Percentiles rank a stretch among this genome's conserved stretches.
These are phyloP conservation scores for Cucumis cinereus DNA, from an alignment of 306 rosid genomes.

Conservation along the genomic window DNA sequence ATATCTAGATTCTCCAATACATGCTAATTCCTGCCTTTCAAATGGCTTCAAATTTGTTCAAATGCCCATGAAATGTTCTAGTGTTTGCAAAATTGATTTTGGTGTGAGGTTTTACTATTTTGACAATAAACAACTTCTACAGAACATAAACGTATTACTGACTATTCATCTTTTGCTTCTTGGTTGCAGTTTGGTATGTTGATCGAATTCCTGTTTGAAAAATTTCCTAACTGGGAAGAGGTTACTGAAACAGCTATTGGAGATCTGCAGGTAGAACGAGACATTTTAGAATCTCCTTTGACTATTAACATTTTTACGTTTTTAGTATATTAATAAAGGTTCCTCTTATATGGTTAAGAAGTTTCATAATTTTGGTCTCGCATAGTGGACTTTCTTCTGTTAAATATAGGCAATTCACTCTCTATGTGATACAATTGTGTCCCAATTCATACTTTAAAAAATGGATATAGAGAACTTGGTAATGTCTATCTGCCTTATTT, in stretches of 20 bases:
- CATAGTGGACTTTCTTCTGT: background rate
- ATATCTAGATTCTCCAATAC: background rate
- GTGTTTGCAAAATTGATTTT: background rate
- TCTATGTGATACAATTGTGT: background rate
- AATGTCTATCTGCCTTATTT: too few relatives aligned
- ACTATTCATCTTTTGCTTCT: constrained; percentile 5
- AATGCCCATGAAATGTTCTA: background rate
- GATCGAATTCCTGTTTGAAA: constrained; percentile 77
- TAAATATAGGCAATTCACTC: background rate
- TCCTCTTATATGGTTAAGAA: background rate
- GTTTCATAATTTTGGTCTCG: background rate
- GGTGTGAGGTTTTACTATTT: background rate
- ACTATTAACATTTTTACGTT: background rate
- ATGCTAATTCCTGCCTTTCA: background rate
- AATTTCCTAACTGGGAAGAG: constrained; percentile 55
- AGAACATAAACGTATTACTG: background rate
- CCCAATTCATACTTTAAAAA: background rate
- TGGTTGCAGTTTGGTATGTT: constrained; percentile 90
- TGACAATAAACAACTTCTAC: background rate
- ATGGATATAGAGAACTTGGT: background rate
- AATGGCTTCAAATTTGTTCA: background rate
- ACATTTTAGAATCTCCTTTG: constrained; percentile 6
- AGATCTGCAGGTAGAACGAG: constrained; percentile 74
- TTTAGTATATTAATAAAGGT: background rate
- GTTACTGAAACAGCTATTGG: constrained; percentile 63